Evolutionary conservation across 805 yeast species (phyloP), one percentile per base, ranked within the genome.

Genomic region (Zygosaccharomyces bisporus): DNA sequence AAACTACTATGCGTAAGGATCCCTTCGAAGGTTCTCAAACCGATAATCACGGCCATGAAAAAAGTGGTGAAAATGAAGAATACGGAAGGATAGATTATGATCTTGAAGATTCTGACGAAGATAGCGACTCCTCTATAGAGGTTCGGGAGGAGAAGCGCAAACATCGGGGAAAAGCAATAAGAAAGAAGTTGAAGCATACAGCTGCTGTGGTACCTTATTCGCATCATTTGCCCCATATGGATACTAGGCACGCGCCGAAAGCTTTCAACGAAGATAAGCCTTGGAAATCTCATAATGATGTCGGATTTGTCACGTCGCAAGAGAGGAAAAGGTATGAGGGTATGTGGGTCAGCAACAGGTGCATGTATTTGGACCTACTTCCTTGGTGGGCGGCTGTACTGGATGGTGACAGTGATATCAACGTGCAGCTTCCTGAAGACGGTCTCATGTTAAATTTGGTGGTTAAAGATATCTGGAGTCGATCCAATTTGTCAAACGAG

Each of bases 281-380:
- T 0, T 89, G 97, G 96, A 89, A 90, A 56, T 81, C 83, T 56
- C 97, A 88, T 64, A 71, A 70, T 23, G 85, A 79, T 47, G 70
- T 80, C 4, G 60, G 70, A 51, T 61, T 69, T 32, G 67, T 73
- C n/a, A 71, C 76, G 1, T 80, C 77, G 35, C 74, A 70, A 34
- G 98, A 93, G 61, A 74, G 86, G 47, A 89, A 89, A 60, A 67
- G 98, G 30, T 93, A 91, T 63, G 97, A 90, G 63, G 95, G 95
- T 19, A 76, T 93, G 12, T 93, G 96, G 96, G 95, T 84, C 0
- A 80, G 95, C 25, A 93, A 93, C 60, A 79, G 78, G 50, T 95
- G 93, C 2, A 57, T 68, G 3, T 82, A 83, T 55, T 61, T 82
- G 52, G 71, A 70, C 29, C 37, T 62, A 17, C 51, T 65, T 9